A percentile compares a stretch with the other conserved stretches of the same genome.
These are phyloP conservation scores for Salix udensis DNA, from an alignment of 345 rosid genomes.

Conservation along the genomic window DNA sequence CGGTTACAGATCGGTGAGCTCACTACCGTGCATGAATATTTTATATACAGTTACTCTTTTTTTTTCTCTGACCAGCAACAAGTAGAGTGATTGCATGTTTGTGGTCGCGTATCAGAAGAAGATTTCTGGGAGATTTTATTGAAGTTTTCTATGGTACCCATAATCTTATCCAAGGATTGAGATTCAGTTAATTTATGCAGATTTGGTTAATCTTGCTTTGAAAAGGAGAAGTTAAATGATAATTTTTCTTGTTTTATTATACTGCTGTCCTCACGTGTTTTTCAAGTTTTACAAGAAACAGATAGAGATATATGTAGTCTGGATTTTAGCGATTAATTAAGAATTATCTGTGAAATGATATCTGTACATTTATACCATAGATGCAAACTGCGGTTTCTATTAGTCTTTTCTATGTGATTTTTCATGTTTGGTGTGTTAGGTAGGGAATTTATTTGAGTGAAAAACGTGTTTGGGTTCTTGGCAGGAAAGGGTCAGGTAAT, in stretches of 20 bases:
- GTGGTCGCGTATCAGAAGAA: constrained; percentile 11
- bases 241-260: not conserved
- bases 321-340: constrained; percentile 21
- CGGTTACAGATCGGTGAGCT: constrained; percentile 20
- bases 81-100: constrained; percentile 14
- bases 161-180: constrained; percentile 19
- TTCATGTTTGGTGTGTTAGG: constrained; percentile 9
- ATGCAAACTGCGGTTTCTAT: constrained; percentile 18
- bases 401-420: constrained; percentile 2
- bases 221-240: not conserved
- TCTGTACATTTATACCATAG: constrained; percentile 28
- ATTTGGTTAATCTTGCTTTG: constrained; percentile 20
- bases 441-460: constrained; percentile 4
- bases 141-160: constrained; percentile 16
- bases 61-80: not conserved
- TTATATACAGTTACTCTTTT: not conserved
- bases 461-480: constrained; percentile 16
- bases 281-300: constrained; percentile 9
- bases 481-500: constrained; percentile 18
- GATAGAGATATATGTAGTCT: constrained; percentile 15
- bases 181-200: constrained; percentile 18
- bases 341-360: constrained; percentile 25
- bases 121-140: constrained; percentile 26
- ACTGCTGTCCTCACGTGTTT: constrained; percentile 16
- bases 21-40: not conserved